phyloP scores from a whole-genome alignment of 352 stramenopile genomes.

The Aphanomyces astaci region DNA sequence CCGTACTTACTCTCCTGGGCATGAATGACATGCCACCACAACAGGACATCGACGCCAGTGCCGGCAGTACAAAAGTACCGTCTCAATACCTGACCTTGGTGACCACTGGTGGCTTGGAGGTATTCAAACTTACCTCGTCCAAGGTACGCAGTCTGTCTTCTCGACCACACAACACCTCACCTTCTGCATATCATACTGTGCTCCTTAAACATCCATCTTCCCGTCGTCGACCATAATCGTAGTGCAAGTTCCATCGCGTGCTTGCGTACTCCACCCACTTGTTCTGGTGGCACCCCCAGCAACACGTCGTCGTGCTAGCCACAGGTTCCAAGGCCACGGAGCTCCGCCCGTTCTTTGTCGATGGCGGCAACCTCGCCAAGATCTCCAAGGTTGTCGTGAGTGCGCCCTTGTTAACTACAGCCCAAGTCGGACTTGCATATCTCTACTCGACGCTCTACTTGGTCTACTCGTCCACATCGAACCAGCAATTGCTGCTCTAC shows the following conservation, averaged over 20 bases:
- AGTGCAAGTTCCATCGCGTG: constrained; percentile 45
- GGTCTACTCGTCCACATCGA: constrained; percentile 48
- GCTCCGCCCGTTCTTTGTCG: constrained; percentile 61
- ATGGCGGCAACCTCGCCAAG: constrained; percentile 51
- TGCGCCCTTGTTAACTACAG: constrained; percentile 33
- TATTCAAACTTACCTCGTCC: constrained; percentile 32
- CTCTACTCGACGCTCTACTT: constrained; percentile 65
- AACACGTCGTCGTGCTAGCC: constrained; percentile 60
- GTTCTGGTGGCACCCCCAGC: constrained; percentile 60
- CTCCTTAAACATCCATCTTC: too few species aligned
- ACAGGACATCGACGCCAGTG: neutral
- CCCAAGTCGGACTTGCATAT: constrained; percentile 50
- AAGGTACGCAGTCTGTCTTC: neutral
- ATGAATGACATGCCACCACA: neutral
- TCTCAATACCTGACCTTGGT: constrained; percentile 67
- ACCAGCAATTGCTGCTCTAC: constrained; percentile 65
- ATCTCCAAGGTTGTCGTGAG: constrained; percentile 67
- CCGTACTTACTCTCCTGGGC: constrained; percentile 28
- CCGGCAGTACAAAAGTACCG: neutral
- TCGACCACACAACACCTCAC: too few species aligned
- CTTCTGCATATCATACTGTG: too few species aligned
- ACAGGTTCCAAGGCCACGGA: constrained; percentile 67
- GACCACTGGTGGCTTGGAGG: constrained; percentile 65
- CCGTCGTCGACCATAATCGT: too few species aligned
- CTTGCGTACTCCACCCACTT: constrained; percentile 55